Base-by-base conservation (phyloP, 352 stramenopile species). In the Halophytophthora batemanensis region DNA sequence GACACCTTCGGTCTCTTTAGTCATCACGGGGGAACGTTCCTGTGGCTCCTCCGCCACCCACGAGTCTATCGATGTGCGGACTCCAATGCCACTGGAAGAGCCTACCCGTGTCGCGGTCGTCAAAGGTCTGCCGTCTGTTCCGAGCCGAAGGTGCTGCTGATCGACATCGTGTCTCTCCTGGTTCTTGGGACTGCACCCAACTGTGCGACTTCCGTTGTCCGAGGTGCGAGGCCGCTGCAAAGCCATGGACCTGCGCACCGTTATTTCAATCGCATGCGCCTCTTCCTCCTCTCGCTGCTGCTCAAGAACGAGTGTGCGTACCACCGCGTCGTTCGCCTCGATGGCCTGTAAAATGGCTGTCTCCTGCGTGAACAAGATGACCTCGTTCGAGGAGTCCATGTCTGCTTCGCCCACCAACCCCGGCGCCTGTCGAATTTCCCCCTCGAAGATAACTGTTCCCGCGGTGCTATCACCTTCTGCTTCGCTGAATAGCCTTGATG, bases 281-380 rank as follows among this genome's bases (percentile, higher is more conserved):
- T 68, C 69, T 50, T 82, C 69, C 34, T 88, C 73, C 50, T 87
- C 62, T 11, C 57, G 68, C 40, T 85, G 43, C 39, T 85, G 66
- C 17, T 71, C 56, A 19, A 57, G 40, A 0, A 61, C 46, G 6
- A 70, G 51, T n/a, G 28, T 15, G 36, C 41, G 46, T 17, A 85
- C 48, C 7, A 53, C 47, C 3, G 59, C 44, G 40, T 91, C 81
- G 29, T 91, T 87, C 2, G 44, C 38, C 47, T 95, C 84, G 35
- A 95, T 94, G 6, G 69, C 66, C n/a, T 61, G 53, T 17, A 96
- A 42, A 18, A 90, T 87, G 0, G 6, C 33, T 5, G 74, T 43
- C 25, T 94, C 73, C 25, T 64, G 83, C 1, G 87, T 96, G 43
- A 97, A 97, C 4, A 96, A 54, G 23, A 97, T 89, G 29, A 90